Evolutionary conservation across 352 stramenopile species (phyloP), one percentile per base, ranked within the genome.

Genomic region (Phytophthora parvispora): DNA sequence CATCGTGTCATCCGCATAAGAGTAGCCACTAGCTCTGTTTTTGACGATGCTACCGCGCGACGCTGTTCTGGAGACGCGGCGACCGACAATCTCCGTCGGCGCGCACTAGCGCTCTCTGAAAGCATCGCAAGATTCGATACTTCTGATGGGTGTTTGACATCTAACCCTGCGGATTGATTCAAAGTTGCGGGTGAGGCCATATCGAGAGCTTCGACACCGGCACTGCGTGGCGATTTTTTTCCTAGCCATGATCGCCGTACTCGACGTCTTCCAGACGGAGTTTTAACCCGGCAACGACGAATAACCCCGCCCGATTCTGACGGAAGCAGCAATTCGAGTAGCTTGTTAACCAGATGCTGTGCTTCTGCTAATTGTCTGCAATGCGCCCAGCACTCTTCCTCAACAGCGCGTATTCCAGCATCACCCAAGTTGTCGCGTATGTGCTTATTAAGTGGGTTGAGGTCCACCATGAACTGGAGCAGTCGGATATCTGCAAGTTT

Each of bases 381-480:
- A 1, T 81, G 72, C 1, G 63, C 55, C 83, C 83, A 91, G 57
- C 77, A 80, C 52, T 91, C 83, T 1, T 49, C 64, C 47, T 91
- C 81, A 13, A 91, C 51, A 0, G 72, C n/a, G 0, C 45, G 40
- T 3, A 90, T 43, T 13, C 79, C 60, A 2, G 70, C 48, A 10
- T 77, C 72, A 18, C 72, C 60, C 4, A 90, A 58, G 18, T 69
- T 68, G 1, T 70, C 29, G 10, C 63, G 38, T 1, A 90, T 36
- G 27, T 86, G 69, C 40, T 81, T 77, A 63, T 86, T 89, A 7
- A 90, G 62, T 0, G 83, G 83, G 43, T 86, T 90, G 22, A 91
- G 58, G 9, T 75, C 57, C 7, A 78, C 36, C 15, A 90, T 86
- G 22, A 79, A 89, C 66, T 91, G 61, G 13, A 22, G 22, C 8